Evolutionary conservation across 441 rosid species (phyloP).

Genomic region (Croton setiger): DNA sequence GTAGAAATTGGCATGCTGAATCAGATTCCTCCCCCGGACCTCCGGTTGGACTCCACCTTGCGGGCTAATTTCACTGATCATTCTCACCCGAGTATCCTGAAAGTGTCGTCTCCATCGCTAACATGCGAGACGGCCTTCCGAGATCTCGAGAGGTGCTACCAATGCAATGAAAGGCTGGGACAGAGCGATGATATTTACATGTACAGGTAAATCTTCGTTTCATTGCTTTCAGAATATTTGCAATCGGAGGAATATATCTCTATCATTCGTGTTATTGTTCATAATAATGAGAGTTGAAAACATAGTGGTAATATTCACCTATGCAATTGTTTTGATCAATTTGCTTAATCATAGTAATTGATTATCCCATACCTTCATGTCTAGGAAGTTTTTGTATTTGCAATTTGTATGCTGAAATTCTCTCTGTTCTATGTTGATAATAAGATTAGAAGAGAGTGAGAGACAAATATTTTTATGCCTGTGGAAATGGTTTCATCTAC

Average conservation of each 20-base stretch:
- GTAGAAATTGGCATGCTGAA: not conserved
- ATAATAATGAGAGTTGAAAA: not conserved
- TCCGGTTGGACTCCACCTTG: not conserved
- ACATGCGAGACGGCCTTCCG: not conserved
- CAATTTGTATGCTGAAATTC: not conserved
- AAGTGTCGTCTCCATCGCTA: constrained; percentile 5
- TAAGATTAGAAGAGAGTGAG: not conserved
- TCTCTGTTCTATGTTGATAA: not conserved
- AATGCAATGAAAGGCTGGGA: constrained; percentile 30
- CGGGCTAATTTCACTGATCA: not conserved
- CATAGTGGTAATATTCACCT: not conserved
- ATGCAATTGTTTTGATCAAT: not conserved
- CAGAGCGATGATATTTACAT: constrained; percentile 26
- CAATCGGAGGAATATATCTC: not conserved
- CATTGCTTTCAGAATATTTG: not conserved
- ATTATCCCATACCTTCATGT: not conserved
- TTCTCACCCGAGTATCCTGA: constrained; percentile 7
- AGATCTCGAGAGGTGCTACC: constrained; percentile 27
- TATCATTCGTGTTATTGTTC: not conserved
- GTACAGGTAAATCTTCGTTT: constrained; percentile 31
- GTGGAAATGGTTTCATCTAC: too few relatives aligned
- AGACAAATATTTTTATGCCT: too few relatives aligned
- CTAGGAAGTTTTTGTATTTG: not conserved
- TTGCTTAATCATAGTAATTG: not conserved
- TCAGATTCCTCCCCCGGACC: not conserved